Percentiles rank a stretch among this genome's conserved stretches.
Conservation (phyloP, 352 stramenopile genomes). For the Phytophthora colocasiae region DNA sequence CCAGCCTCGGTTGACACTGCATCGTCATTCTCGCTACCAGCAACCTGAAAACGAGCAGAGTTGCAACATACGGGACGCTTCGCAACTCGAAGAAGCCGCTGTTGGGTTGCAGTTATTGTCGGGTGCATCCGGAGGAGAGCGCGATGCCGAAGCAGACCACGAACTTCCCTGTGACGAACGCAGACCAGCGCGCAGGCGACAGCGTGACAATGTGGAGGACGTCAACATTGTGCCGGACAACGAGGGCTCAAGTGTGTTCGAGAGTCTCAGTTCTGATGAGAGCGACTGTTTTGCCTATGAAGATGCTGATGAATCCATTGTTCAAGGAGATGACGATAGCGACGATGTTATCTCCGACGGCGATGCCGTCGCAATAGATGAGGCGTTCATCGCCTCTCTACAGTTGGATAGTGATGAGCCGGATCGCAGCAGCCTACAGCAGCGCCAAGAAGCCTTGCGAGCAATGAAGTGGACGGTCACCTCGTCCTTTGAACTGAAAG, state of each 20-base stretch:
- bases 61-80: too few species aligned
- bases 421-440: too few species aligned
- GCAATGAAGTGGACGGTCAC: not conserved
- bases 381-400: not conserved
- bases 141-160: too few species aligned
- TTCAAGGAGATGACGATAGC: not conserved
- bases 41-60: too few species aligned
- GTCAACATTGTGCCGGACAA: slow-evolving; percentile 3
- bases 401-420: not conserved
- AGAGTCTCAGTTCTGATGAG: not conserved
- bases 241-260: slow-evolving; percentile 3
- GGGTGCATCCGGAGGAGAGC: not conserved
- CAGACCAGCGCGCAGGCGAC: not conserved
- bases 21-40: too few species aligned
- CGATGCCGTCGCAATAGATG: not conserved
- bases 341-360: not conserved
- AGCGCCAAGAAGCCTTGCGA: not conserved
- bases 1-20: too few species aligned
- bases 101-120: slow-evolving; percentile 1
- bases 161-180: not conserved
- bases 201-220: not conserved
- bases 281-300: not conserved
- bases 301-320: not conserved
- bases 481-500: not conserved
- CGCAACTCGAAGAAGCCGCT: too few species aligned